A percentile compares a stretch with the other conserved stretches of the same genome.
Evolutionary conservation across 345 rosid species (phyloP).

Genomic region (Ricinus communis): DNA sequence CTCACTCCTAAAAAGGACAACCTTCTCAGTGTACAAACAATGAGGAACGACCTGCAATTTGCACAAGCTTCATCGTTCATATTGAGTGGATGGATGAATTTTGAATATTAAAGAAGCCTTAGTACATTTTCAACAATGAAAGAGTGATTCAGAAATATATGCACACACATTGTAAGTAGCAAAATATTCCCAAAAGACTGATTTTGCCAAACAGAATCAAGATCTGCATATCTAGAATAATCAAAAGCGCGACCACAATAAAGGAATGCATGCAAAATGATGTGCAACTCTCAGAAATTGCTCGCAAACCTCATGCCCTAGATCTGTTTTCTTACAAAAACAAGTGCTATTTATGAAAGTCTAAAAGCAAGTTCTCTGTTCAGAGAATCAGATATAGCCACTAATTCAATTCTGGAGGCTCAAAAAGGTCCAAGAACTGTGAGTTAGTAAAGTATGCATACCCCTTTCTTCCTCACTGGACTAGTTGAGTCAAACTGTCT

Average conservation of each 20-base stretch:
- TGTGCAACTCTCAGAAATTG: background rate
- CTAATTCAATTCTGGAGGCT: constrained; percentile 3
- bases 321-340: background rate
- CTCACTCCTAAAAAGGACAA: background rate
- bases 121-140: too few relatives aligned
- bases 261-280: background rate
- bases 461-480: constrained; percentile 82
- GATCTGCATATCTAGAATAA: background rate
- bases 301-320: background rate
- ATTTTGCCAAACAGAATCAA: background rate
- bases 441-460: constrained; percentile 32
- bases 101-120: too few relatives aligned
- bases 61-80: too few relatives aligned
- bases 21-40: too few relatives aligned
- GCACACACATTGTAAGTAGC: too few relatives aligned
- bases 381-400: background rate
- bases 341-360: background rate
- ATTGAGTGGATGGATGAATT: too few relatives aligned
- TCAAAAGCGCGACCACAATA: background rate
- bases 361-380: background rate
- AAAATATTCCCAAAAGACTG: too few relatives aligned
- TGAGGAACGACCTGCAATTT: too few relatives aligned
- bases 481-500: constrained; percentile 74
- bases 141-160: too few relatives aligned
- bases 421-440: constrained; percentile 5